Evolutionary conservation across 352 stramenopile species (phyloP).

Genomic region (Phytophthora meadii): DNA sequence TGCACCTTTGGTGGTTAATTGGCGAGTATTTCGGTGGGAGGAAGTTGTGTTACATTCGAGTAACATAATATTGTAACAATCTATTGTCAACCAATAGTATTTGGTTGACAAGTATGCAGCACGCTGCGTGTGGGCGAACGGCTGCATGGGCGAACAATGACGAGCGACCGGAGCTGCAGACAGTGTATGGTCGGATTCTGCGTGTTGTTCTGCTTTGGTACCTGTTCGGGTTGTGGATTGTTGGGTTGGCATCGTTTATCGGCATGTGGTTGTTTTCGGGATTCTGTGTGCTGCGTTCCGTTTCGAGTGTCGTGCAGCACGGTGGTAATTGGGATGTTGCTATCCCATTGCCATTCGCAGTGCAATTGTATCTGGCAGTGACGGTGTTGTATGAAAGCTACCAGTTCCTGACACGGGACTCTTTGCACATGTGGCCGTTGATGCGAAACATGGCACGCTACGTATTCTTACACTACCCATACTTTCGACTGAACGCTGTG

Average conservation of each 20-base stretch:
- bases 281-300: conserved; percentile 3
- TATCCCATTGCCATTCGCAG: conserved; percentile 17
- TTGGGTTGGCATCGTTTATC: conserved; percentile 31
- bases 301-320: neutral
- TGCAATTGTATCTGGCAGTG: conserved; percentile 39
- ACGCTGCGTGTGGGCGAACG: conserved; percentile 11
- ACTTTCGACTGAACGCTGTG: conserved; percentile 52
- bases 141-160: conserved; percentile 30
- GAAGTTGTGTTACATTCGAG: too few species aligned
- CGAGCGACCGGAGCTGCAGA: conserved; percentile 30
- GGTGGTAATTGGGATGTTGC: conserved; percentile 17
- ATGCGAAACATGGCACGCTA: conserved; percentile 49
- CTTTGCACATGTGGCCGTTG: conserved; percentile 48
- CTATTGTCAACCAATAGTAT: neutral
- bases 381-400: conserved; percentile 59
- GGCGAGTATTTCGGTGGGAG: neutral
- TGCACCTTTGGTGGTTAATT: neutral
- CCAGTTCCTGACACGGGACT: conserved; percentile 33
- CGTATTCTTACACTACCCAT: conserved; percentile 59
- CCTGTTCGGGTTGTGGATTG: conserved; percentile 40
- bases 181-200: conserved; percentile 18
- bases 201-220: conserved; percentile 28
- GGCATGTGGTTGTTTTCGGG: conserved; percentile 21
- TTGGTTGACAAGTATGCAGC: neutral
- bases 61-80: neutral